These are phyloP conservation scores for Penicillium alfredii DNA, from an alignment of 495 filamentous ascomycete species.

Conservation along the genomic window DNA sequence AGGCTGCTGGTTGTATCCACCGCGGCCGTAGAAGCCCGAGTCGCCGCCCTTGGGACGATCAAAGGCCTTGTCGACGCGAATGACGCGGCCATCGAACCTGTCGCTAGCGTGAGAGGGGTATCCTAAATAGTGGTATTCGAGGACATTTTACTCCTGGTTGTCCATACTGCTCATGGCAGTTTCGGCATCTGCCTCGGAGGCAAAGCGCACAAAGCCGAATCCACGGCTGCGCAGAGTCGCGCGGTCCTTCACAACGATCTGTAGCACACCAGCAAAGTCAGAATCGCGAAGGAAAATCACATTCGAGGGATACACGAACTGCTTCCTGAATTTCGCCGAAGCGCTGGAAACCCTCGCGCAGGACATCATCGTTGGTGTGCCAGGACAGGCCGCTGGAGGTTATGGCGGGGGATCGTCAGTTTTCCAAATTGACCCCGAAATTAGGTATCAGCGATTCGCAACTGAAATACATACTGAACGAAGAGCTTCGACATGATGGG, in stretches of 20 bases:
- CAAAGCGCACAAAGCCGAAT: constrained; percentile 93
- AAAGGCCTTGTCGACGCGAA: constrained; percentile 94
- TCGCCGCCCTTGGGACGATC: constrained; percentile 51
- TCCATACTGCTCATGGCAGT: constrained; percentile 81
- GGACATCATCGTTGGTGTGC: constrained; percentile 85
- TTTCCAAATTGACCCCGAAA: too few relatives aligned
- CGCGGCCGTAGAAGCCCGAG: constrained; percentile 42
- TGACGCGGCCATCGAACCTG: constrained; percentile 93
- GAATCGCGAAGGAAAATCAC: not conserved
- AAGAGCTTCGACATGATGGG: constrained; percentile 27
- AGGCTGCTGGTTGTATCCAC: constrained; percentile 37
- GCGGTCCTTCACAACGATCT: constrained; percentile 98
- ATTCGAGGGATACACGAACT: constrained; percentile 48
- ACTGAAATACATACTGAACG: constrained; percentile 20
- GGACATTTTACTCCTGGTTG: constrained; percentile 90
- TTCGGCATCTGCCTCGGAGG: constrained; percentile 74
- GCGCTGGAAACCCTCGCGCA: constrained; percentile 82
- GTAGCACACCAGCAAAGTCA: constrained; percentile 12
- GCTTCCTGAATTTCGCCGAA: constrained; percentile 89
- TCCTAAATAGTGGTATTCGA: too few relatives aligned
- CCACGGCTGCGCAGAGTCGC: constrained; percentile 94
- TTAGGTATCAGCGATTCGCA: too few relatives aligned
- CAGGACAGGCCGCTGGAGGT: constrained; percentile 80
- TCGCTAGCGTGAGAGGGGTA: not conserved
- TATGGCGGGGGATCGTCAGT: constrained; percentile 7